phyloP scores from a whole-genome alignment of 2,329 filamentous ascomycete genomes.

The Fusarium sp. region DNA sequence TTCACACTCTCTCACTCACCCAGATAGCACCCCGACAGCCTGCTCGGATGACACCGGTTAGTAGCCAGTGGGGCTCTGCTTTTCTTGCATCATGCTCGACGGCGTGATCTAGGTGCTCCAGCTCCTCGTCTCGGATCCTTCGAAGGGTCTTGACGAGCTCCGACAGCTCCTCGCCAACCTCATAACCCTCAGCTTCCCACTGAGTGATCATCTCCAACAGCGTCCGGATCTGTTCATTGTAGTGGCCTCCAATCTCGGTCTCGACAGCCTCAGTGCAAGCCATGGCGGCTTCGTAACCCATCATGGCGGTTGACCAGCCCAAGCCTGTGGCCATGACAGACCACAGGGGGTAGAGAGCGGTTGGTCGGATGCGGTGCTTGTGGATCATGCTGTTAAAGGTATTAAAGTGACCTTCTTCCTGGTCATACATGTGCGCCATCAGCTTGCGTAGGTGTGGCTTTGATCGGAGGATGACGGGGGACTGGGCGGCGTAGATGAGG shows the following conservation, averaged over 20 bases:
- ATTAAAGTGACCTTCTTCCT: slow-evolving; percentile 87
- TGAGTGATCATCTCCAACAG: slow-evolving; percentile 84
- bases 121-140: slow-evolving; percentile 91
- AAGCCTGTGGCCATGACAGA: slow-evolving; percentile 81
- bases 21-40: slow-evolving; percentile 94
- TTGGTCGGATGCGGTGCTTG: slow-evolving; percentile 90
- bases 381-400: slow-evolving; percentile 88
- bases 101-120: slow-evolving; percentile 96
- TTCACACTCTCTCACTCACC: slow-evolving; percentile 80
- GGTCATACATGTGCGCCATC: slow-evolving; percentile 98
- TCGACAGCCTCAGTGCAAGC: slow-evolving; percentile 98
- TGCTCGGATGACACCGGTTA: slow-evolving; percentile 88
- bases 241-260: slow-evolving; percentile 96
- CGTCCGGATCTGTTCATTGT: slow-evolving; percentile 89
- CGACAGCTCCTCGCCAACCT: slow-evolving; percentile 81
- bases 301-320: slow-evolving; percentile 88
- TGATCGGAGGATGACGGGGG: slow-evolving; percentile 79
- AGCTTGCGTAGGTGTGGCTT: slow-evolving; percentile 90
- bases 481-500: slow-evolving; percentile 92
- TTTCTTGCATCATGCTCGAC: slow-evolving; percentile 93
- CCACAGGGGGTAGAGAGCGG: slow-evolving; percentile 94
- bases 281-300: slow-evolving; percentile 96
- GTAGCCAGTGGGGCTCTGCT: slow-evolving; percentile 87
- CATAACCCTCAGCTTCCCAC: slow-evolving; percentile 82
- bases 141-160: slow-evolving; percentile 80